Base-by-base conservation (phyloP, 768 basidiomycete genomes). In the Suillus hirtellus region DNA sequence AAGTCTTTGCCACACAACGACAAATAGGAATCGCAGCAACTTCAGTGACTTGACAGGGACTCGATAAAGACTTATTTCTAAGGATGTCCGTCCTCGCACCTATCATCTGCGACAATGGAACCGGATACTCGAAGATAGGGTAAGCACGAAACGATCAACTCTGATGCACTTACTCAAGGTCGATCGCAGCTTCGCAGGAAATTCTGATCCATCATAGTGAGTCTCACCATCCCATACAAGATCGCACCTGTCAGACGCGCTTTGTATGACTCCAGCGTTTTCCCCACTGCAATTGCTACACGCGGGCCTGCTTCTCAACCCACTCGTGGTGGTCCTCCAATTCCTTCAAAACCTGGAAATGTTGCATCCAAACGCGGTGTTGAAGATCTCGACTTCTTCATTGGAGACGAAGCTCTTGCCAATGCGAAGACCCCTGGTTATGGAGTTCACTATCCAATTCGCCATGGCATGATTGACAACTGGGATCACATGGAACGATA, bases 401-500 rank as follows among this genome's bases (percentile, higher is more conserved):
- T 99, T 78, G 97, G 97, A 64, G 95, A 99, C 73, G 97, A 99
- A 76, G 97, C 97, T 0, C 82, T 99, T 19, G 93, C 93, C 19
- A 98, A 98, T 73, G 88, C 90, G 44, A 98, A 95, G 81, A 98
- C 96, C 0, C 91, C 90, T 0, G 91, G 91, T 2, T 99, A 99
- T 77, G 89, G 91, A 27, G 86, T 99, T 4, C 90, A 95, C 76
- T 99, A 98, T 76, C 97, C 97, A 15, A 98, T 99, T 72, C 86
- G 93, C 61, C 97, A 99, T 72, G 96, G 96, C 31, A 90, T 93
- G 90, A 96, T 97, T 71, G 96, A 97, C 66, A 97, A 97, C 71
- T 96, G 94, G 94, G 94, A 96, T 75, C 88, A 97, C 68, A 99
- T 99, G 96, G 96, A 99, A 76, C 84, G 96, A 35, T 98, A 95